Base-by-base conservation (phyloP, 129 eudicot species). In the Scalesia atractyloides region DNA sequence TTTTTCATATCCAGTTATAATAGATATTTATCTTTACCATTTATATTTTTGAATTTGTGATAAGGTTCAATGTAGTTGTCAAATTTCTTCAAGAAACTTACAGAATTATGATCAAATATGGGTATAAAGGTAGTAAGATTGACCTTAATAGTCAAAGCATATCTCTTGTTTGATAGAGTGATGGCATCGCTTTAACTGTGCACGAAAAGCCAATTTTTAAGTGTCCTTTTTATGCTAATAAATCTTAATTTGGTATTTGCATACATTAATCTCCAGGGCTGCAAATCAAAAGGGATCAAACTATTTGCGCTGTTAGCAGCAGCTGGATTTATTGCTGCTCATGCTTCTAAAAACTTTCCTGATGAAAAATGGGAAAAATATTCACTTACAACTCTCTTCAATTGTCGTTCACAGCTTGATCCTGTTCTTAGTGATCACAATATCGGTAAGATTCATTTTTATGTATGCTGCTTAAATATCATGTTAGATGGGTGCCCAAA, bases 341-440 rank as follows among this genome's bases (percentile, higher is more conserved):
- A 75, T 43, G 73, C 89, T 41, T 82, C 80, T 15, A 90, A 89
- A 74, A 49, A 72, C 72, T 41, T 87, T 81, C 87, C 87, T 7
- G 78, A 76, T 9, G 90, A 78, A 64, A 85, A 85, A 74, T 87
- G 90, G 95, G 97, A 93, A 79, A 93, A 93, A 76, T 93, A 89
- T 77, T 89, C 87, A 9, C 92, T 87, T 75, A 87, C 87, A 30
- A 85, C 92, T 7, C 97, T 93, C 9, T 60, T 79, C 17, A 91
- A 93, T 37, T 93, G 98, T 64, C 92, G 97, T 26, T 67, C 95
- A 11, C 53, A 80, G 80, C 96, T 93, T 72, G 92, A 93, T 73
- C 98, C 98, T 10, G 71, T 70, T 68, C 97, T 93, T 68, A 79
- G 69, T 54, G 77, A 74, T 70, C 77, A 79, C 52, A 81, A 89